Evolutionary conservation across 345 rosid genomes (phyloP).

Genomic region (Mercurialis annua): DNA sequence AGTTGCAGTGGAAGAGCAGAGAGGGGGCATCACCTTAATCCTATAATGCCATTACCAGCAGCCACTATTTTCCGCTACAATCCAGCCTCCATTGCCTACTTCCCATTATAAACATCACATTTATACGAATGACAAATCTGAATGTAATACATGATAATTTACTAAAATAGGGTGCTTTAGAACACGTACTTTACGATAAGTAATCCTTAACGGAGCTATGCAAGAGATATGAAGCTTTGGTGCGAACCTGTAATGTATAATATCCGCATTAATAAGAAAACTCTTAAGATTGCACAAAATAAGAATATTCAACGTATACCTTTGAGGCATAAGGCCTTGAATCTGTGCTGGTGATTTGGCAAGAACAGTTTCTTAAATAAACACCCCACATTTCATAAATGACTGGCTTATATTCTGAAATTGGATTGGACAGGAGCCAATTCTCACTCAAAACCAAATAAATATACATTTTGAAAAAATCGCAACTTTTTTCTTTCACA

Average conservation of each 20-base stretch:
- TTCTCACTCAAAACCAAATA: constrained; percentile 58
- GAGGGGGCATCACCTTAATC: not conserved
- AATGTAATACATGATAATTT: not conserved
- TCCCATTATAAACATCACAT: not conserved
- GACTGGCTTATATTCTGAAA: constrained; percentile 46
- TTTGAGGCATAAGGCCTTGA: constrained; percentile 69
- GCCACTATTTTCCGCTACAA: not conserved
- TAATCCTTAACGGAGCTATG: constrained; percentile 34
- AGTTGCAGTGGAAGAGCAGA: not conserved
- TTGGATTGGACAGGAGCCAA: constrained; percentile 57
- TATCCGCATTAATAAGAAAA: constrained; percentile 1
- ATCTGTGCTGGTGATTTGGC: constrained; percentile 71
- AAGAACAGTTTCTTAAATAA: constrained; percentile 65
- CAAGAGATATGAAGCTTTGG: constrained; percentile 63
- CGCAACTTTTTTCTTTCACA: constrained; percentile 54
- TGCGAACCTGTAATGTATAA: constrained; percentile 51
- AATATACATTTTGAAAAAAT: constrained; percentile 63
- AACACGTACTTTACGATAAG: not conserved
- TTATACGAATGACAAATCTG: not conserved
- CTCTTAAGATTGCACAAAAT: not conserved
- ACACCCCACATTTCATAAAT: constrained; percentile 68
- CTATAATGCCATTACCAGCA: not conserved
- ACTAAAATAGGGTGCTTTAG: not conserved
- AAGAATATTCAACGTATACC: constrained; percentile 34
- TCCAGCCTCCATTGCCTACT: not conserved